Percentiles rank a stretch among this genome's conserved stretches.
These are phyloP conservation scores for Anacardium occidentale DNA, from an alignment of 345 rosid genomes.

Conservation along the genomic window DNA sequence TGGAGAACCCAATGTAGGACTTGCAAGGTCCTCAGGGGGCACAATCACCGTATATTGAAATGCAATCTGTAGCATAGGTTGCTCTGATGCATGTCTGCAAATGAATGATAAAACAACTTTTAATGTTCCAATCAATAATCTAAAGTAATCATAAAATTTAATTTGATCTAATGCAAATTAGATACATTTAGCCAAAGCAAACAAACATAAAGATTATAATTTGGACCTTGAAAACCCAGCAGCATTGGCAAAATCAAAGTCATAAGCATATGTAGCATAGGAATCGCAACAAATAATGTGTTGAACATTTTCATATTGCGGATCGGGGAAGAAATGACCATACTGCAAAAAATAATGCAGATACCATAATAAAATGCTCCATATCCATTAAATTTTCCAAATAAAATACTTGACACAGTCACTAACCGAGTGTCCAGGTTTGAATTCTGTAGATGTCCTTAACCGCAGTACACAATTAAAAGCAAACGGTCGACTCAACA, in stretches of 20 bases:
- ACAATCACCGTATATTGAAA: slow-evolving; percentile 89
- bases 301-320: slow-evolving; percentile 94
- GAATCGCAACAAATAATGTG: slow-evolving; percentile 98
- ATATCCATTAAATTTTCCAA: slow-evolving; percentile 7
- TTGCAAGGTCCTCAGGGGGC: slow-evolving; percentile 73
- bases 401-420: slow-evolving; percentile 3
- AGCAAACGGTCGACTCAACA: slow-evolving; percentile 94
- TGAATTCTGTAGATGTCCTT: slow-evolving; percentile 92
- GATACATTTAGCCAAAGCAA: slow-evolving; percentile 5
- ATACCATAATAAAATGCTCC: slow-evolving; percentile 19
- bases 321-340: slow-evolving; percentile 98
- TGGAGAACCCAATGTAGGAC: slow-evolving; percentile 47
- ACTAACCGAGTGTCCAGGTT: slow-evolving; percentile 86
- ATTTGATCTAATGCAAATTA: neutral
- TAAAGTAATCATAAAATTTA: neutral
- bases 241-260: slow-evolving; percentile 77
- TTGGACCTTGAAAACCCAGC: slow-evolving; percentile 83
- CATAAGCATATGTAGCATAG: slow-evolving; percentile 91
- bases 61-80: slow-evolving; percentile 88
- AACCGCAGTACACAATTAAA: slow-evolving; percentile 86
- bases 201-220: slow-evolving; percentile 8
- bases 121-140: slow-evolving; percentile 1
- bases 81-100: slow-evolving; percentile 74
- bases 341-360: slow-evolving; percentile 52
- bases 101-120: slow-evolving; percentile 11